Conservation (phyloP, 1,139 yeast species). For the Lodderomyces margitis region DNA sequence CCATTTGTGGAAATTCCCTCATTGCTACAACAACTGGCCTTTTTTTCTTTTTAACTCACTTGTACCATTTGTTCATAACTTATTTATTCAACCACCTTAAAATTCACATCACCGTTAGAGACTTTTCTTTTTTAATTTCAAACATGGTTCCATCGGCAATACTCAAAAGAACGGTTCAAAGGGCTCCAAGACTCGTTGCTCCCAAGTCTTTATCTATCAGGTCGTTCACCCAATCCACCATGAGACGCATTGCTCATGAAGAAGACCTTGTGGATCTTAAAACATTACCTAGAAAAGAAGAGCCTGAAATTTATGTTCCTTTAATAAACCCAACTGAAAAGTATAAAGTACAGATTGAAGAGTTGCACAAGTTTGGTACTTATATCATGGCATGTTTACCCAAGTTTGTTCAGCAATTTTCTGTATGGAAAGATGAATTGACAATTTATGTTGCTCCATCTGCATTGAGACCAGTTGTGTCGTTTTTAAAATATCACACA, state of each 20-base stretch:
- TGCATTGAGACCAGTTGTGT: conserved; percentile 67
- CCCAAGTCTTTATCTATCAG: neutral
- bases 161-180: conserved; percentile 5
- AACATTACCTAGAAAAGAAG: conserved; percentile 40
- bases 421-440: conserved; percentile 91
- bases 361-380: conserved; percentile 79
- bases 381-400: conserved; percentile 80
- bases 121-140: neutral
- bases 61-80: conserved; percentile 1
- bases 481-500: conserved; percentile 74
- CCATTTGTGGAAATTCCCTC: neutral
- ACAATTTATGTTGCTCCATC: conserved; percentile 74
- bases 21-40: neutral
- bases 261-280: conserved; percentile 39
- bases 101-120: neutral
- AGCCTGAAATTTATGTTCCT: conserved; percentile 45
- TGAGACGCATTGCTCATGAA: conserved; percentile 16
- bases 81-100: neutral
- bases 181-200: conserved; percentile 1
- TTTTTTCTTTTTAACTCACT: neutral
- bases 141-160: conserved; percentile 1
- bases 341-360: conserved; percentile 66
- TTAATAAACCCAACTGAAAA: conserved; percentile 77
- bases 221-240: conserved; percentile 11
- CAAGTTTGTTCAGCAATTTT: conserved; percentile 76